A percentile compares a stretch with the other conserved stretches of the same genome.
These are phyloP conservation scores for Onygena corvina DNA, from an alignment of 2,329 filamentous ascomycete genomes.

Conservation along the genomic window DNA sequence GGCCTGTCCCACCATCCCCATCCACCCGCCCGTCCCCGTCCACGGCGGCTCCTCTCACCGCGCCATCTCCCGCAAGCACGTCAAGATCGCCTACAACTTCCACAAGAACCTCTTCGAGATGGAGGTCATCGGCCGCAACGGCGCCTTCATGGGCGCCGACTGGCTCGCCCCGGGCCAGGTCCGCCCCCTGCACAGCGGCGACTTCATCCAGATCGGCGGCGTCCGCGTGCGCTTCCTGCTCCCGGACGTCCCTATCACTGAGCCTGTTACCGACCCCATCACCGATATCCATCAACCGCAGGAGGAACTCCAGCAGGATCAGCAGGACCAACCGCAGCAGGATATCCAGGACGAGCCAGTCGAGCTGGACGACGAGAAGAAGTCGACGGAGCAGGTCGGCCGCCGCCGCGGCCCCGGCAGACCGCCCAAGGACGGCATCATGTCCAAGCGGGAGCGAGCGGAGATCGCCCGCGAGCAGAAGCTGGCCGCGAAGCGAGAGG, in stretches of 20 bases:
- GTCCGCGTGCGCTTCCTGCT: slow-evolving; percentile 46
- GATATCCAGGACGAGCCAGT: slow-evolving; percentile 19
- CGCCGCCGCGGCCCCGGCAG: slow-evolving; percentile 48
- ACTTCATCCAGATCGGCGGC: slow-evolving; percentile 48
- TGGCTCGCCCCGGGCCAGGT: slow-evolving; percentile 38
- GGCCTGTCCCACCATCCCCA: slow-evolving; percentile 46
- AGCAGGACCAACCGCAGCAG: slow-evolving; percentile 17
- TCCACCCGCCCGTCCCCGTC: slow-evolving; percentile 43
- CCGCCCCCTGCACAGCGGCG: slow-evolving; percentile 43
- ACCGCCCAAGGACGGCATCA: slow-evolving; percentile 54
- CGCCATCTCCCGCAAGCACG: slow-evolving; percentile 50
- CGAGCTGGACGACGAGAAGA: too few species aligned
- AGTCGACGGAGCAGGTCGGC: too few species aligned
- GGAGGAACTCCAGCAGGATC: slow-evolving; percentile 8
- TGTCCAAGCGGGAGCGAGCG: slow-evolving; percentile 52
- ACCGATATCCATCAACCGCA: too few species aligned
- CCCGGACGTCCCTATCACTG: slow-evolving; percentile 39
- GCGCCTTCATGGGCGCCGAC: slow-evolving; percentile 44
- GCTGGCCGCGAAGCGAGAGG: slow-evolving; percentile 36
- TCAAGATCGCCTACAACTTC: slow-evolving; percentile 50
- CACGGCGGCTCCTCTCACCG: slow-evolving; percentile 42
- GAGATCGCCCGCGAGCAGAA: slow-evolving; percentile 44
- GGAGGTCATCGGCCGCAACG: slow-evolving; percentile 48
- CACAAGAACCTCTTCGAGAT: slow-evolving; percentile 46
- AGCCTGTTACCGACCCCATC: slow-evolving; percentile 41